Evolutionary conservation across 2,329 filamentous ascomycete species (phyloP).

Genomic region (Neofusicoccum ribis): DNA sequence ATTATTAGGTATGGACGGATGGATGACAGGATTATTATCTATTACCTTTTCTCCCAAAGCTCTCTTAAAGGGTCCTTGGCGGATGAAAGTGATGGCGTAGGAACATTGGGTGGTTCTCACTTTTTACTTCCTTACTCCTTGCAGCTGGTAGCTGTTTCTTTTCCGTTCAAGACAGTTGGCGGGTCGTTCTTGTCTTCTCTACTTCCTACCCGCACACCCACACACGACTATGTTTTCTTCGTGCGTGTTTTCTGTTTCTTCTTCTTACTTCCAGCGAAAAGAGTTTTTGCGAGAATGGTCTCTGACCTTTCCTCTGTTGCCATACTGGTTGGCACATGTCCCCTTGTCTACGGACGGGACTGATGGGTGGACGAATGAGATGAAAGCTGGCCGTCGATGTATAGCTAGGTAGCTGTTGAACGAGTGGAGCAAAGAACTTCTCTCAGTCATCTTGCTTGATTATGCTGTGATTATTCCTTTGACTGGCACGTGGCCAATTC

Average conservation of each 20-base stretch:
- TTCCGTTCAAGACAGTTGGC: neutral
- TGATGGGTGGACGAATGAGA: neutral
- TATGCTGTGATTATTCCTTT: neutral
- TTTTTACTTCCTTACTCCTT: neutral
- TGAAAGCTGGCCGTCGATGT: neutral
- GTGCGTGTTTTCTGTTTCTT: neutral
- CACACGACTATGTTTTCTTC: neutral
- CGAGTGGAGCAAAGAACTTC: neutral
- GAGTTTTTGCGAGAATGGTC: neutral
- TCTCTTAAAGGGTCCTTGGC: neutral
- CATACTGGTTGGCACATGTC: neutral
- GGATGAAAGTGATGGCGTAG: constrained; percentile 5
- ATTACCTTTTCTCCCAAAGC: neutral
- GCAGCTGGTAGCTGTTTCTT: neutral
- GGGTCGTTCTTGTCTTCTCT: neutral
- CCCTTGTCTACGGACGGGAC: neutral
- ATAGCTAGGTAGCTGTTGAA: constrained; percentile 6
- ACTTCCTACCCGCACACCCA: constrained; percentile 9
- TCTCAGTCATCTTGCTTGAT: neutral
- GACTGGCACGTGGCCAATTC: too few relatives aligned
- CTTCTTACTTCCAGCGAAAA: neutral
- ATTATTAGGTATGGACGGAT: neutral
- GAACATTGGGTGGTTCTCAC: neutral
- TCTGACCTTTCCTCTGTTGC: neutral
- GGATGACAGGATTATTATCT: constrained; percentile 11